Conservation (phyloP, 1,284 basidiomycete genomes). For the Cryptococcus hybrid region DNA sequence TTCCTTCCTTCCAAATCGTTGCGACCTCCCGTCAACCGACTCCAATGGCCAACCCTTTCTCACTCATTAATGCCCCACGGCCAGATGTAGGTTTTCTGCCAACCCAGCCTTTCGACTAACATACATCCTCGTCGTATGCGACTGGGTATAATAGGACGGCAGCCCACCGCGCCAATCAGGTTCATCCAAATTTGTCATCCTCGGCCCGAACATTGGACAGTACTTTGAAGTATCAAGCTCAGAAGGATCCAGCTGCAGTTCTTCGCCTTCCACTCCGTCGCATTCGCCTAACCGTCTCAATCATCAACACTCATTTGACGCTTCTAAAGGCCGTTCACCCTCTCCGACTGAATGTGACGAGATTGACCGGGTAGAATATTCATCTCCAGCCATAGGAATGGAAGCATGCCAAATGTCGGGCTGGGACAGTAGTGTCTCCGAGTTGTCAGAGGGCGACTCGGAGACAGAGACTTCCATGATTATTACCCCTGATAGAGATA, state of each 20-base stretch:
- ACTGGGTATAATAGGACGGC: no score
- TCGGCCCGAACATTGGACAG: constrained; percentile 8
- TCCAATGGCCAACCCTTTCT: no score
- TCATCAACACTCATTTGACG: neutral
- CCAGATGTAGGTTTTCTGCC: no score
- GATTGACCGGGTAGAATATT: constrained; percentile 8
- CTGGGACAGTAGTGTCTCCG: neutral
- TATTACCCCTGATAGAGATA: constrained; percentile 3
- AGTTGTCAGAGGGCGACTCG: neutral
- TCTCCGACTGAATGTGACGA: neutral
- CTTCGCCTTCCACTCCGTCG: neutral
- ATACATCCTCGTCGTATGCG: no score
- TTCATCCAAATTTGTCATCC: constrained; percentile 2
- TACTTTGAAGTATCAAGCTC: constrained; percentile 13
- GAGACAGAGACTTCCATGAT: neutral
- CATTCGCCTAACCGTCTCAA: neutral
- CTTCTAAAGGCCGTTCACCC: neutral
- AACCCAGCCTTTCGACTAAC: no score
- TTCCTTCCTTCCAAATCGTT: neutral
- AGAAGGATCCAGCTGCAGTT: constrained; percentile 6
- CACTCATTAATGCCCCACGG: no score
- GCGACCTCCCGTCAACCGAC: no score
- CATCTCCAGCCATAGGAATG: neutral
- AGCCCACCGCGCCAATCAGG: no score
- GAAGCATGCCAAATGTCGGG: neutral